Evolutionary conservation across 441 rosid species (phyloP), one percentile per base, ranked within the genome.

Genomic region (Erysimum cheiri): DNA sequence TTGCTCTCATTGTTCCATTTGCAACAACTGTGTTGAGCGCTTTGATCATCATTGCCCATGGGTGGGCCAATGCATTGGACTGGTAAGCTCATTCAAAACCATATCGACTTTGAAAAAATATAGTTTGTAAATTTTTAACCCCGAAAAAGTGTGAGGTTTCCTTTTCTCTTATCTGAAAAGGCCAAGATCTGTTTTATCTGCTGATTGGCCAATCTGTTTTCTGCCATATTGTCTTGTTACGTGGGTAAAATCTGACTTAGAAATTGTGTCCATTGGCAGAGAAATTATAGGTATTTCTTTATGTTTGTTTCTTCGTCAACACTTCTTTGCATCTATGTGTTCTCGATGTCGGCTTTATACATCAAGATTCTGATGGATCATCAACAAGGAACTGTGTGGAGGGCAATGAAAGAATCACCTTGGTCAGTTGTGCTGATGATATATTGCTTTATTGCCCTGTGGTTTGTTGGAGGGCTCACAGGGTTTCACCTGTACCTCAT

Each of bases 381-480:
- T 73, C 68, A 88, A 64, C 81, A 73, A 0, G 74, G 88, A 57
- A 85, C 92, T 14, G 94, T 90, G 39, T 95, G 97, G 97, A 92
- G 69, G 75, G 93, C 99, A 5, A 90, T 95, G 96, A 80, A 81
- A 78, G 88, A 80, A 77, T 92, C 99, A 52, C 98, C 98, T 60
- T 87, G 89, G 54, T 84, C 98, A 54, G 92, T 90, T 35, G 36
- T 84, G 48, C 80, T 95, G 39, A 92, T 95, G 95, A 83, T 75
- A 63, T 92, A 90, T 67, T 87, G 94, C 81, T 95, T 92, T 81
- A 78, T 92, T 64, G 70, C 92, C 13, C 84, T 95, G 67, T 95
- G 99, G 99, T 90, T 92, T 82, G 99, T 95, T 50, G 97, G 99
- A 71, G 98, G 99, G 26, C 96, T 95, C 46, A 88, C 98, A 7